Percentiles rank a stretch among this genome's conserved stretches.
phyloP scores from a whole-genome alignment of 352 stramenopile genomes.

The Pythium utonaiense region DNA sequence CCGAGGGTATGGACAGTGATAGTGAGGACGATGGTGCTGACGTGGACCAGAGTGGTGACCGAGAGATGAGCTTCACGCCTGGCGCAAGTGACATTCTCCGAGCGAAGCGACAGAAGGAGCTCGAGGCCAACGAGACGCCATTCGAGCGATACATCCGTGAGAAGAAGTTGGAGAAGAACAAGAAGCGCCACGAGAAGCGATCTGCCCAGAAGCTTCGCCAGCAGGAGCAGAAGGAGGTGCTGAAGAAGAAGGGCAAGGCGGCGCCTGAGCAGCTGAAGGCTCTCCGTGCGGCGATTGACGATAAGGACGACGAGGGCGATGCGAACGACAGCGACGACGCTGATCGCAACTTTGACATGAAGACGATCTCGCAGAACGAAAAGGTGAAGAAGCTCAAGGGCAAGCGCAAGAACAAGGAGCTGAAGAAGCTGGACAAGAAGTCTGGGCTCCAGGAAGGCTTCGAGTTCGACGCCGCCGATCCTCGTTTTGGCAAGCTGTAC shows the following conservation, averaged over 20 bases:
- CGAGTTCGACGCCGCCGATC: slow-evolving; percentile 66
- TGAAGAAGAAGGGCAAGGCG: slow-evolving; percentile 58
- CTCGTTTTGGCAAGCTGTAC: slow-evolving; percentile 75
- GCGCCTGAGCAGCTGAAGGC: slow-evolving; percentile 42
- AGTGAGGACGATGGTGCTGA: slow-evolving; percentile 14
- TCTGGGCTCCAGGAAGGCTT: slow-evolving; percentile 72
- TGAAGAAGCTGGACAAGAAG: slow-evolving; percentile 66
- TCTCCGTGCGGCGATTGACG: slow-evolving; percentile 57
- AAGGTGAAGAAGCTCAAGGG: slow-evolving; percentile 75
- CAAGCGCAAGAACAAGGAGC: slow-evolving; percentile 75
- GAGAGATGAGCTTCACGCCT: slow-evolving; percentile 84
- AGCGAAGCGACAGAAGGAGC: slow-evolving; percentile 71
- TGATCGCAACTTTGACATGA: slow-evolving; percentile 87
- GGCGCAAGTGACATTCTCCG: slow-evolving; percentile 64
- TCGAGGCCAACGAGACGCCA: slow-evolving; percentile 75
- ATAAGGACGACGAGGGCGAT: slow-evolving; percentile 29
- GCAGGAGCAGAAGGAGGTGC: slow-evolving; percentile 58
- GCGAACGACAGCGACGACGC: slow-evolving; percentile 32
- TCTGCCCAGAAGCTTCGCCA: slow-evolving; percentile 51
- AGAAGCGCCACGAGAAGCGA: slow-evolving; percentile 78
- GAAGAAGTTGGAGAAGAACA: slow-evolving; percentile 86
- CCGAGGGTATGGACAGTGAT: slow-evolving; percentile 17
- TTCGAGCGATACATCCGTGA: slow-evolving; percentile 82
- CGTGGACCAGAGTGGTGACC: slow-evolving; percentile 38
- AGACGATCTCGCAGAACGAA: slow-evolving; percentile 67